Base-by-base conservation (phyloP, 2,329 filamentous ascomycete genomes). In the Tolypocladium ovalisporum region DNA sequence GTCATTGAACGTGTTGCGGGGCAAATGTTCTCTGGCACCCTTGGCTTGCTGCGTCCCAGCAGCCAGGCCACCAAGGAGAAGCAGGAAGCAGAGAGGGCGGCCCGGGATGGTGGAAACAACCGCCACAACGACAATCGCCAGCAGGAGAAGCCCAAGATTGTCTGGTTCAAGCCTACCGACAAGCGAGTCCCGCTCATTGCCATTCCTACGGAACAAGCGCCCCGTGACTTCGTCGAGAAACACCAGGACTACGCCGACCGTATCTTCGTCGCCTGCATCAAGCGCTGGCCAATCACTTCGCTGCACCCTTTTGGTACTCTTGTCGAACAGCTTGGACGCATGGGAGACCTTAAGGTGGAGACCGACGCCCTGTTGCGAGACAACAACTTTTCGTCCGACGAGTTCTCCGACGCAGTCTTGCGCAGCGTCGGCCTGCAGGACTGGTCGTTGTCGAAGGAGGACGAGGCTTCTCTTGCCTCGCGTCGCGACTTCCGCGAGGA, bases 161-260 rank as follows among this genome's bases (percentile, higher is more conserved):
- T 99, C 47, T 99, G 94, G 94, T 99, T 99, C 79, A 99, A 99
- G 80, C 94, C 94, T 58, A 99, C 94, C 1, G 94, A 99, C 76
- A 97, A 99, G 83, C 90, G 94, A 69, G 94, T 99, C 53, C 94
- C 94, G 54, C 80, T 99, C 63, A 99, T 99, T 72, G 94, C 94
- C 56, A 99, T 99, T 62, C 94, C 94, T 1, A 99, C 94, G 3
- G 94, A 99, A 73, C 94, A 99, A 75, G 94, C 94, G 10, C 94
- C 94, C 24, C 88, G 91, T 39, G 94, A 97, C 75, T 99, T 99
- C 67, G 94, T 99, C 34, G 94, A 99, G 78, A 96, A 94, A 74
- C 94, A 99, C 72, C 90, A 96, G 72, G 90, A 97, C 35, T 99
- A 97, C 67, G 91, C 93, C 58, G 95, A 96, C 75, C 88, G 91